These are phyloP conservation scores for Jasminum sambac DNA, from an alignment of 257 asterid species.

Conservation along the genomic window DNA sequence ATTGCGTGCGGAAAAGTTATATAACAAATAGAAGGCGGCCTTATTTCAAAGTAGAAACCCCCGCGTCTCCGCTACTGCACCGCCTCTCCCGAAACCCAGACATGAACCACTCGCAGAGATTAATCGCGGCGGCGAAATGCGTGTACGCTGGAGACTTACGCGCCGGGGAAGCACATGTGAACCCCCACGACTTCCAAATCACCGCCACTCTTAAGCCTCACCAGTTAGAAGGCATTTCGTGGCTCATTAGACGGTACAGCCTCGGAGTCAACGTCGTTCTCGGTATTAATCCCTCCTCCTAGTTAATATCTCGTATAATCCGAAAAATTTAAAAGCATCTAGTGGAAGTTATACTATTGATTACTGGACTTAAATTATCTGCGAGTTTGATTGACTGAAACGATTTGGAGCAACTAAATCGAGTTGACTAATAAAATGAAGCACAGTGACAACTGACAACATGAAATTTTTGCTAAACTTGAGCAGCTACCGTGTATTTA, in stretches of 20 bases:
- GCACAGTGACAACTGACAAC: too few relatives aligned
- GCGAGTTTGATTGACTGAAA: not conserved
- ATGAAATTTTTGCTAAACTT: not conserved
- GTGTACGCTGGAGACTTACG: conserved; percentile 53
- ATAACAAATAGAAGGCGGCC: too few relatives aligned
- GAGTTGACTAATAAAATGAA: too few relatives aligned
- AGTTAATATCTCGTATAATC: not conserved
- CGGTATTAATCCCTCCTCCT: conserved; percentile 40
- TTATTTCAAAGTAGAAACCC: not conserved
- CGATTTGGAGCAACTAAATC: not conserved
- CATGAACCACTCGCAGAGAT: conserved; percentile 74
- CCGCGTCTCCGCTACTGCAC: not conserved
- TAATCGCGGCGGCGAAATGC: conserved; percentile 73
- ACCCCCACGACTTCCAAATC: conserved; percentile 45
- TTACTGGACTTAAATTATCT: not conserved
- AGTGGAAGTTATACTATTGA: not conserved
- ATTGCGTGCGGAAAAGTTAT: too few relatives aligned
- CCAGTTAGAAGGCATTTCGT: conserved; percentile 80
- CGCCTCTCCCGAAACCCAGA: not conserved
- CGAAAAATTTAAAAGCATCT: not conserved
- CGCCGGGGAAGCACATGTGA: conserved; percentile 32
- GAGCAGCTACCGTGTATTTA: not conserved
- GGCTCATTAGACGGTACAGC: conserved; percentile 80
- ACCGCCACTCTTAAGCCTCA: conserved; percentile 77
- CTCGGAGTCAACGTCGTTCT: conserved; percentile 90